A percentile compares a stretch with the other conserved stretches of the same genome.
Evolutionary conservation across 768 basidiomycete species (phyloP).

Genomic region (Rhizopogon sp.): DNA sequence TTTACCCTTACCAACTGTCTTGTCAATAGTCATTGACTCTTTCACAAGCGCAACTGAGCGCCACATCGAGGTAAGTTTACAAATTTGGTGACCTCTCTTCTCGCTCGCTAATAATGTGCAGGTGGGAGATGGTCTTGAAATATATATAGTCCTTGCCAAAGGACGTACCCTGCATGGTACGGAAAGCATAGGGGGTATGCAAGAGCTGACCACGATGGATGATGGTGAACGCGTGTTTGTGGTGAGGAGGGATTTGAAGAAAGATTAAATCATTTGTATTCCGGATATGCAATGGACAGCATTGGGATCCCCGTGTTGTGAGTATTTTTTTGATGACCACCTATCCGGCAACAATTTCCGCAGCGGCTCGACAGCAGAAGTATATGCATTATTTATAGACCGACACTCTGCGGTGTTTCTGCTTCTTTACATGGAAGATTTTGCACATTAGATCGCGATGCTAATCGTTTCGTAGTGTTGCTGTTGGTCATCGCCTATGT

Average conservation of each 20-base stretch:
- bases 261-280: slow-evolving; percentile 47
- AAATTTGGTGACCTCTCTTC: slow-evolving; percentile 6
- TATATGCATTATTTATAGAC: neutral
- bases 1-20: slow-evolving; percentile 74
- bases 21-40: slow-evolving; percentile 88
- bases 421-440: neutral
- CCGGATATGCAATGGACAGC: slow-evolving; percentile 1
- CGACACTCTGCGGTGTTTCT: neutral
- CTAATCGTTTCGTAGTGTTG: neutral
- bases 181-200: slow-evolving; percentile 47
- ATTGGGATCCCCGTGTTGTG: neutral
- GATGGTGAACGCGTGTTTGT: slow-evolving; percentile 77
- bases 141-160: slow-evolving; percentile 78
- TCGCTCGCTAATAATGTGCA: slow-evolving; percentile 21
- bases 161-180: slow-evolving; percentile 58
- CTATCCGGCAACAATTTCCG: neutral
- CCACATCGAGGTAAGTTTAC: slow-evolving; percentile 80
- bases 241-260: slow-evolving; percentile 75
- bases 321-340: neutral
- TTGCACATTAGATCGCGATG: neutral
- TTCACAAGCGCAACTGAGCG: slow-evolving; percentile 98
- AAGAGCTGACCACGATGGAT: slow-evolving; percentile 56
- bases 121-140: slow-evolving; percentile 96
- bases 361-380: neutral
- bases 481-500: neutral